Evolutionary conservation across 495 filamentous ascomycete species (phyloP), one percentile per base, ranked within the genome.

Genomic region (Geopyxis carbonaria): DNA sequence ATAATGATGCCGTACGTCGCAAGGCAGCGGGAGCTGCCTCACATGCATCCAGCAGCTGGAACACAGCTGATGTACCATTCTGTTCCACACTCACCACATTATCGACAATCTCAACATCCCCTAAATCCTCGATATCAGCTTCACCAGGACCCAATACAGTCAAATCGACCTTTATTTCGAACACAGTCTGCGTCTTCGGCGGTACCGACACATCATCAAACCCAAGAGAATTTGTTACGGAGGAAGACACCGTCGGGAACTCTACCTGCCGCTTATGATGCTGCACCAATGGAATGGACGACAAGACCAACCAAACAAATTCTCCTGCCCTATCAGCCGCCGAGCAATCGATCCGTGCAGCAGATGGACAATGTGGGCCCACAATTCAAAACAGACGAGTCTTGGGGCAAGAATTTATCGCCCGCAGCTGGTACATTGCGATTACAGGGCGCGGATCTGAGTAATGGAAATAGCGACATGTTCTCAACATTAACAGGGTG

Each of bases 171-270:
- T 34, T 43, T 54, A 38, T 56, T 54, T 38, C 47, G 53, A 34
- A 43, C 42, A 9, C 44, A 50, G 21, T 34, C 44, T 27, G 50
- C 46, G 19, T 37, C 44, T 31, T 54, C 45, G 10, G 38, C 43
- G 28, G 25, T 43, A 24, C 28, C 46, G 16, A 50, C 45, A 35
- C 39, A 53, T 29, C 41, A 47, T 37, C 30, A 30, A 6, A 40
- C 34, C 40, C 35, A 44, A 22, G 85, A 94, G 59, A 75, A 95
- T 59, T 77, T 83, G 38, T 65, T 97, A 28, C 70, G 89, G 45
- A 73, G 89, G 33, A 97, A 97, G 56, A 95, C 89, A 6, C 89
- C 89, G 7, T 91, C 77, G 48, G 89, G 89, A 16, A 93, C 85
- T 14, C 68, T 97, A 39, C 80, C 84, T 37, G 86, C 81, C 40